Conservation (phyloP, 176 grass and related monocot genomes). For the Musa beccarii region DNA sequence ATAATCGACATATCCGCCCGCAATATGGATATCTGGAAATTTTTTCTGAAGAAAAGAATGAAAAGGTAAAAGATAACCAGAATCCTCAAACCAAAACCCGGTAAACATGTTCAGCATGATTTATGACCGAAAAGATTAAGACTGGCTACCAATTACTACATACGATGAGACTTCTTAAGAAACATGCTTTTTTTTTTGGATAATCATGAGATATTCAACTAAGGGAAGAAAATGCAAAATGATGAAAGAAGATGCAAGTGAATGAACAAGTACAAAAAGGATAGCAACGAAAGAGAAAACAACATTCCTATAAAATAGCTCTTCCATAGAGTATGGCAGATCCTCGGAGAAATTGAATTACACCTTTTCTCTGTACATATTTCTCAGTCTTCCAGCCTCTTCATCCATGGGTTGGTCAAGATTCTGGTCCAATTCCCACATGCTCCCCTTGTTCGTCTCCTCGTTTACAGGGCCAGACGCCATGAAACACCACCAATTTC, state of each 20-base stretch:
- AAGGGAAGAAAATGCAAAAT: background rate
- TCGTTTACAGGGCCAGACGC: constrained; percentile 48
- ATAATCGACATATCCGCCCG: no score
- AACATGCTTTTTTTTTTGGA: background rate
- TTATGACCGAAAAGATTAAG: background rate
- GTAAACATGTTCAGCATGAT: background rate
- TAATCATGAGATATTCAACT: background rate
- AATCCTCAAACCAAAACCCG: background rate
- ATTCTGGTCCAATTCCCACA: constrained; percentile 98
- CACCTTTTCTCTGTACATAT: constrained; percentile 99
- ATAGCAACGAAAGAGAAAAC: background rate
- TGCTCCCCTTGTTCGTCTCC: constrained; percentile 56
- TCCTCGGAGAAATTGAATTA: background rate
- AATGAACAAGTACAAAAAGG: background rate
- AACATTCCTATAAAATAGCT: background rate
- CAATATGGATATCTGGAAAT: no score
- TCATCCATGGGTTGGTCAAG: constrained; percentile 99
- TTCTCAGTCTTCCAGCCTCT: constrained; percentile 68
- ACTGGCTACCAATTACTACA: background rate
- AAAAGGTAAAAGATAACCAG: no score
- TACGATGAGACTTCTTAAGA: background rate
- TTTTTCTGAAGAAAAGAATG: background rate
- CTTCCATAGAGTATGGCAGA: background rate
- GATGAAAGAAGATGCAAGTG: background rate
- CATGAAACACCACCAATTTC: constrained; percentile 26